Base-by-base conservation (phyloP, 371 early-diverging fungal genomes). In the Chytridiales sp. region DNA sequence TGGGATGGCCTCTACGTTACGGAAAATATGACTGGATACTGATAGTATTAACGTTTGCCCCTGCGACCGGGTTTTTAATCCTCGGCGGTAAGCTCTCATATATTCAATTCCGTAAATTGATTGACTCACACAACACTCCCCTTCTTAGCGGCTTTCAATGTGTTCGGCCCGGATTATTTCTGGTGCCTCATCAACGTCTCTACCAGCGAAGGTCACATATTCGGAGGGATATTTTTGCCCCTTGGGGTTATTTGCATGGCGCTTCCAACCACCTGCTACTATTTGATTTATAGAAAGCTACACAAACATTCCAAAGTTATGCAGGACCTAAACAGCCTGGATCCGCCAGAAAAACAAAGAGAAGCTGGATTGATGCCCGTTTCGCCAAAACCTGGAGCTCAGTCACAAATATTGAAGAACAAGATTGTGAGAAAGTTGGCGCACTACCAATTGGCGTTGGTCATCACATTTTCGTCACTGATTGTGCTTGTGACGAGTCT, bases 381-480 rank as follows among this genome's bases (percentile, higher is more conserved):
- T 38, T 38, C 38, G 11, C 38, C 38, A 8, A 38, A 8, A 38
- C 8, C 38, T 8, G 11, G 11, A 38, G 38, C 38, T 38, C 17
- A n/a, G n/a, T n/a, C n/a, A n/a, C n/a, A n/a, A n/a, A n/a, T n/a
- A n/a, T n/a, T n/a, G n/a, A n/a, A n/a, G n/a, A n/a, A n/a, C n/a
- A n/a, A n/a, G n/a, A n/a, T n/a, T n/a, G n/a, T n/a, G n/a, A n/a
- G n/a, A n/a, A n/a, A n/a, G n/a, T n/a, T n/a, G n/a, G n/a, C n/a
- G n/a, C n/a, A 51, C 32, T 51, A 51, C 51, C 36, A 51, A 36
- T n/a, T 51, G 4, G 51, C 38, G 8, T 24, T 51, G 24, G 38
- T 51, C 51, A 51, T 51, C 17, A 51, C 51, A 22, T 51, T 51
- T 22, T 51, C 51, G 24, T 51, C 51, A 9, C 36, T 51, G 15